phyloP scores from a whole-genome alignment of 2,329 filamentous ascomycete genomes.

The Cryphonectria parasitica region DNA sequence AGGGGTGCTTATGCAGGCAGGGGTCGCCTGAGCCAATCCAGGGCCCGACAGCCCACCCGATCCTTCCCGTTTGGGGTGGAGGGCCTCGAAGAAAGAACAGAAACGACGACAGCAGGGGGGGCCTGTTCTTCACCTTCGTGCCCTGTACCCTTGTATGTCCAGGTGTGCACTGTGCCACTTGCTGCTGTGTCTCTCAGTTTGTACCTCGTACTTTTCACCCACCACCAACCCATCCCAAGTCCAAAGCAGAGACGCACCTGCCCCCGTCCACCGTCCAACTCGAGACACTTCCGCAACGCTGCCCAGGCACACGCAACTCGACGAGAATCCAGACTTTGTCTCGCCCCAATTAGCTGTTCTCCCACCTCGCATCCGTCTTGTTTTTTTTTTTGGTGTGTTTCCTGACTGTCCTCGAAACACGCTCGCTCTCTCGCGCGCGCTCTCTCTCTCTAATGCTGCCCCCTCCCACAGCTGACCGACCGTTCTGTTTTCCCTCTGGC shows the following conservation, averaged over 20 bases:
- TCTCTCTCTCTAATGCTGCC: not conserved
- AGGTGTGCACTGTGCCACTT: not conserved
- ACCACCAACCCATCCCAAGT: not conserved
- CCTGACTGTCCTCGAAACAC: not conserved
- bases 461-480: not conserved
- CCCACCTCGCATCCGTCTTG: slow-evolving; percentile 7
- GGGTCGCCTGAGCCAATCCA: slow-evolving; percentile 5
- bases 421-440: not conserved
- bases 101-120: not conserved
- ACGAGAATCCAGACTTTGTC: not conserved
- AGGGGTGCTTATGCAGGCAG: slow-evolving; percentile 1
- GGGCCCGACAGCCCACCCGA: not conserved
- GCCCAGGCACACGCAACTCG: not conserved
- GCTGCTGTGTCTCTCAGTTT: not conserved
- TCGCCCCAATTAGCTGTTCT: not conserved
- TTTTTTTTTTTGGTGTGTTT: not conserved
- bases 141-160: too few species aligned
- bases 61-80: not conserved
- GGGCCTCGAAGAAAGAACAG: not conserved
- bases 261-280: slow-evolving; percentile 3
- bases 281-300: slow-evolving; percentile 17
- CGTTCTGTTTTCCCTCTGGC: not conserved
- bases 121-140: not conserved
- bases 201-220: not conserved
- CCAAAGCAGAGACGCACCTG: not conserved